Base-by-base conservation (phyloP, 225 moss, liverwort and hornwort species). In the Polytrichum commune region DNA sequence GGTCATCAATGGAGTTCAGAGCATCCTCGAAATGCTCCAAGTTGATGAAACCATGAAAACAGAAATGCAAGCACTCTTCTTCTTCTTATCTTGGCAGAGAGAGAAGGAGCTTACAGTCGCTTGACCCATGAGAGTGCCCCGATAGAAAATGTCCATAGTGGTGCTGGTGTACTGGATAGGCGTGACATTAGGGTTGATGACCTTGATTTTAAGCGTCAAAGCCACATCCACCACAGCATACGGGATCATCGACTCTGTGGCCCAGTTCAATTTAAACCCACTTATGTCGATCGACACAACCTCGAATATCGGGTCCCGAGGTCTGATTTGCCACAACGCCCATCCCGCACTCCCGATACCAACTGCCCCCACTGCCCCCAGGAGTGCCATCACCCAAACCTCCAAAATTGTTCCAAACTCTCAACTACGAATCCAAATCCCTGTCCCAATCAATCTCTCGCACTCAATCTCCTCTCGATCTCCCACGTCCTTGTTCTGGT, bases 121-220 rank as follows among this genome's bases (percentile, higher is more conserved):
- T 77, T 93, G 80, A 16, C 98, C 98, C 69, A 98, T 88, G 64
- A 87, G 77, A 19, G 76, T 63, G 2, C 90, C 95, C 10, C 85
- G 83, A 28, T 98, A 98, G 83, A 79, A 90, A 19, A 98, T 91
- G 69, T 94, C 89, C 98, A 98, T 98, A 24, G 87, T 86, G 46
- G 98, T 98, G 63, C 88, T 87, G 24, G 95, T 91, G 56, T 93
- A 98, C 76, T 90, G 81, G 73, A 98, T 93, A 61, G 98, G 98
- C 16, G 91, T 80, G 22, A 98, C 46, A 63, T 98, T 98, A 9
- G 82, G 79, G 61, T 98, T 98, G 1, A 80, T 87, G 10, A 98
- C 98, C 75, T 90, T 94, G 76, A 98, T 95, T 2, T 76, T 81
- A 0, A 98, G 58, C 28, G 69, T 77, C 67, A 98, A 85, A 73